Evolutionary conservation across 2,329 filamentous ascomycete species (phyloP), one percentile per base, ranked within the genome.

Genomic region (Cercospora sojina): DNA sequence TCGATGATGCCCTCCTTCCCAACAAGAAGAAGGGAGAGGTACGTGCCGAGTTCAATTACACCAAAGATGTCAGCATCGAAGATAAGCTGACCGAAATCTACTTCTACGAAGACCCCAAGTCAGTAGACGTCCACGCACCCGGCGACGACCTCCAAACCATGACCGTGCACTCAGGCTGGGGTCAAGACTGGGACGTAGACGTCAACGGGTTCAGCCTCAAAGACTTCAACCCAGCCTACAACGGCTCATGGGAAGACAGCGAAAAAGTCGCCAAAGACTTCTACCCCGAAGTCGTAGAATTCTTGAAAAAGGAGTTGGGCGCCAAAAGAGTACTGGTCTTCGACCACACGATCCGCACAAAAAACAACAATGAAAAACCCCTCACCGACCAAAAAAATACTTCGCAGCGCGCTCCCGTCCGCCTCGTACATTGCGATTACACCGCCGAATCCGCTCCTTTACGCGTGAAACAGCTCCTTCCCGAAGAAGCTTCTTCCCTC

Each of bases 371-470:
- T 32, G 64, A 66, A 18, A 79, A 79, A 64, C 70, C 71, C 41
- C 69, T 79, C 47, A 79, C 78, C 12, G 73, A 78, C 23, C 75
- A 79, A 62, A 74, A 72, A 2, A 74, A 75, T 10, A 77, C 75
- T 0, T 68, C 70, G 8, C 76, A 78, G 60, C 80, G 83, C 35
- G 79, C 81, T 5, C 83, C 83, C 2, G 82, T 84, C 1, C 80
- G 81, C 65, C 78, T 83, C n/a, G 82, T 84, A 2, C 83, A 84
- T 70, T 83, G 83, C 73, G 83, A 84, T 68, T 83, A 84, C 67
- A 82, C 82, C 56, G 80, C 81, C 69, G 72, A 77, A 31, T 82
- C 82, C 0, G 76, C 80, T 1, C 78, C 78, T 8, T 73, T 76
- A 25, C 80, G 82, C 13, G 82, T 84, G 5, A 64, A 73, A 1